phyloP scores from a whole-genome alignment of 805 yeast species.

The Hanseniaspora mollemarum region DNA sequence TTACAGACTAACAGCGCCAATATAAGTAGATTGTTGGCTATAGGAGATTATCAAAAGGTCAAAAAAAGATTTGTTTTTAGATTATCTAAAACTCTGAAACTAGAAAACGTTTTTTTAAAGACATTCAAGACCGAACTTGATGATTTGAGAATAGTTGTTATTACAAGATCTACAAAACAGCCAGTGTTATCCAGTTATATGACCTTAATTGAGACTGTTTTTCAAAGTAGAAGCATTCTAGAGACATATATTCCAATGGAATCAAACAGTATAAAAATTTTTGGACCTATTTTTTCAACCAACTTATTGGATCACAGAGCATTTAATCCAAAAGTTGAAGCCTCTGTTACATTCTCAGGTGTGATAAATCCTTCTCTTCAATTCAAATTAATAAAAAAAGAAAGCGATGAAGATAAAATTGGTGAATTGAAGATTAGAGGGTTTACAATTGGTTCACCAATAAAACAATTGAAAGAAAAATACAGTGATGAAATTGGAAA shows the following conservation, averaged over 20 bases:
- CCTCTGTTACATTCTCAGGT: constrained; percentile 37
- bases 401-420: constrained; percentile 27
- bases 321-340: constrained; percentile 27
- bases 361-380: constrained; percentile 51
- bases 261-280: background rate
- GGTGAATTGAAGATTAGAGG: constrained; percentile 54
- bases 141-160: background rate
- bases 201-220: background rate
- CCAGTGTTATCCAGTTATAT: background rate
- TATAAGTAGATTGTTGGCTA: constrained; percentile 12
- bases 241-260: constrained; percentile 4
- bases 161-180: background rate
- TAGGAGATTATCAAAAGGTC: background rate
- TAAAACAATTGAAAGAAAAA: constrained; percentile 20
- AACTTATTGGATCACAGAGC: constrained; percentile 54
- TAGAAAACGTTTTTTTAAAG: constrained; percentile 4
- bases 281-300: constrained; percentile 51
- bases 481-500: constrained; percentile 1
- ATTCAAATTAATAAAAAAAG: constrained; percentile 38
- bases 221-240: constrained; percentile 7
- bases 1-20: constrained; percentile 20
- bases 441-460: constrained; percentile 49
- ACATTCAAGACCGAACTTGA: background rate
- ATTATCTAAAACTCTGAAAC: background rate
- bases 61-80: background rate